phyloP scores from a whole-genome alignment of 345 rosid species.

The Bruguiera sexangula region DNA sequence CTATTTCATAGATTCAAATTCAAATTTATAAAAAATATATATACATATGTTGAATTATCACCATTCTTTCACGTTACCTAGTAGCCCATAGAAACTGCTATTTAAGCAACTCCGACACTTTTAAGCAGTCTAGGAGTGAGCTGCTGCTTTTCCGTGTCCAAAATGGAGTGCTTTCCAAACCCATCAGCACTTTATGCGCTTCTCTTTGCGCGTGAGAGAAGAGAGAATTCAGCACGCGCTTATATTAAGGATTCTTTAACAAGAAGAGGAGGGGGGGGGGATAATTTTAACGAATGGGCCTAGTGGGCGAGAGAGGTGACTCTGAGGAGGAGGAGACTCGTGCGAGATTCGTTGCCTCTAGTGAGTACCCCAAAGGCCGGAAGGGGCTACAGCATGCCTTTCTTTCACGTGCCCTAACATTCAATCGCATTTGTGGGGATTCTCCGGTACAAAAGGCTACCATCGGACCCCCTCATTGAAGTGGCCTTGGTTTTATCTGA shows the following conservation, averaged over 20 bases:
- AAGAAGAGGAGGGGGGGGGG: neutral
- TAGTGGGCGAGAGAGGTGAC: neutral
- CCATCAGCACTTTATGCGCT: neutral
- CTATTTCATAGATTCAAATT: no score
- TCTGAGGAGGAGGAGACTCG: constrained; percentile 3
- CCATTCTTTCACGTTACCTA: no score
- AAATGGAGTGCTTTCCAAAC: constrained; percentile 8
- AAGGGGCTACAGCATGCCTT: neutral
- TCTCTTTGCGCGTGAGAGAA: neutral
- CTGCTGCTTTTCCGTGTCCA: neutral
- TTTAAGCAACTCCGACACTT: no score
- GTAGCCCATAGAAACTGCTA: no score
- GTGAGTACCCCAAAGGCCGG: constrained; percentile 11
- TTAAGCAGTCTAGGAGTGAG: no score
- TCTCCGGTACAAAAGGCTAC: constrained; percentile 2
- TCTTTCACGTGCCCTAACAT: constrained; percentile 30
- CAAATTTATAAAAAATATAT: no score
- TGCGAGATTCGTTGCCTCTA: constrained; percentile 25
- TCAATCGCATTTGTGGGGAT: neutral
- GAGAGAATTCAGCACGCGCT: neutral
- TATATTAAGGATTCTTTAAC: neutral
- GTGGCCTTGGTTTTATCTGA: neutral
- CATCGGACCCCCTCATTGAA: constrained; percentile 7
- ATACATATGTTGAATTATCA: no score
- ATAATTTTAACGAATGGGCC: neutral